These are phyloP conservation scores for Lentinula sp. DNA, from an alignment of 768 basidiomycete species.

Conservation along the genomic window DNA sequence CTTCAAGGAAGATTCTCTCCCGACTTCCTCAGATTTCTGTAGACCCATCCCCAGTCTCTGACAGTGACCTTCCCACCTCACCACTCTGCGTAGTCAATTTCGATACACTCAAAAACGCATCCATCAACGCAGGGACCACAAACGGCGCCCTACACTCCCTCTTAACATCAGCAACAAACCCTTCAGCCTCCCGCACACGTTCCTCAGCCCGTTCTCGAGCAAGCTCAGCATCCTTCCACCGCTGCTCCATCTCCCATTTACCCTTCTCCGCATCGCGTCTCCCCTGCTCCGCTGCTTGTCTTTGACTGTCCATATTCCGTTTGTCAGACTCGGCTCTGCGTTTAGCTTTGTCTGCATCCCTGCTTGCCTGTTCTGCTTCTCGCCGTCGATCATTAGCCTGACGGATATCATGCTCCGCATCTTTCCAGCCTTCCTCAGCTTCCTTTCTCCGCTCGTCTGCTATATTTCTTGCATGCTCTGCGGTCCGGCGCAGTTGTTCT, in stretches of 20 bases:
- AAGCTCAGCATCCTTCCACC: neutral
- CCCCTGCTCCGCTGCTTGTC: neutral
- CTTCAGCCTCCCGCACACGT: neutral
- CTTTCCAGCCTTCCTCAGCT: neutral
- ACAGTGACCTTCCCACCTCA: neutral
- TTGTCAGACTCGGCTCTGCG: neutral
- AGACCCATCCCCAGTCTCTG: neutral
- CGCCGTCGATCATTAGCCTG: neutral
- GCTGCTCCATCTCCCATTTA: neutral
- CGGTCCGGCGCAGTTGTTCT: neutral
- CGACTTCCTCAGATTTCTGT: neutral
- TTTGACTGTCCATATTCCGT: neutral
- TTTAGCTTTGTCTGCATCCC: neutral
- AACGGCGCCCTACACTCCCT: constrained; percentile 3
- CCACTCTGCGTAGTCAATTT: neutral
- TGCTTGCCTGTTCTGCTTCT: neutral
- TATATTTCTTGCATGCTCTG: neutral
- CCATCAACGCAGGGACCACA: constrained; percentile 4
- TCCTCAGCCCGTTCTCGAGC: neutral
- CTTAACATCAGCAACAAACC: neutral
- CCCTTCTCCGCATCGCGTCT: neutral
- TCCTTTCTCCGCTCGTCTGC: neutral
- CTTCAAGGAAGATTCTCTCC: neutral
- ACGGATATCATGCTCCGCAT: neutral
- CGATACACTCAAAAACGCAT: constrained; percentile 1